Conservation (phyloP, 768 basidiomycete genomes). For the Lactarius indigo region DNA sequence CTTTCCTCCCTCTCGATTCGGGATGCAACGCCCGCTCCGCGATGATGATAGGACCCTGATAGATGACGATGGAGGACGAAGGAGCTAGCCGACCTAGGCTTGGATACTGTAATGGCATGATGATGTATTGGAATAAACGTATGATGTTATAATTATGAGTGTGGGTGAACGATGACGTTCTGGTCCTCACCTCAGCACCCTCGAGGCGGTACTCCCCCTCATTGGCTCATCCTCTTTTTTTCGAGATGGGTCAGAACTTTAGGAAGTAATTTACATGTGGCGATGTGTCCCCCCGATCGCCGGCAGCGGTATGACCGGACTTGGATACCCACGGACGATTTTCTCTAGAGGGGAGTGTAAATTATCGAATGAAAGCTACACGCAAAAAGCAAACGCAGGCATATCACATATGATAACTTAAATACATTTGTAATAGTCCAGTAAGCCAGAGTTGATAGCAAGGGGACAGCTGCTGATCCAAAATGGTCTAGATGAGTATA, state of each 20-base stretch:
- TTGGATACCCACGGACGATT: constrained; percentile 2
- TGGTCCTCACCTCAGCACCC: neutral
- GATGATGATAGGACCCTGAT: neutral
- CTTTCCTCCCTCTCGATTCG: neutral
- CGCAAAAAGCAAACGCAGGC: neutral
- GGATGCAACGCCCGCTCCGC: neutral
- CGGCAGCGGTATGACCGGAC: constrained; percentile 6
- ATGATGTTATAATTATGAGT: neutral
- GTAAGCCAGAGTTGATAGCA: neutral
- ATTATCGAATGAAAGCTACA: neutral
- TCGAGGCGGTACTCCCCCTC: neutral
- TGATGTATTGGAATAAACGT: neutral
- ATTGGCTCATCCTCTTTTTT: neutral
- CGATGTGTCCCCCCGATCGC: constrained; percentile 15
- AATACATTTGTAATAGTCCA: neutral
- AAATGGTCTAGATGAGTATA: neutral
- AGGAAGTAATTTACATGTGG: neutral
- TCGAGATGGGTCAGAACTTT: neutral
- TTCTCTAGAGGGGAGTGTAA: neutral
- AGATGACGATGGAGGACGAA: neutral
- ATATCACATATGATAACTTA: neutral
- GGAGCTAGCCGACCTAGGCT: neutral
- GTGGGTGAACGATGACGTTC: no score
- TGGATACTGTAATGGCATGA: neutral
- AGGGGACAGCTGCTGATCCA: neutral